Evolutionary conservation across 1,139 yeast genomes (phyloP).

Genomic region (Debaryomycetaceae sp.): DNA sequence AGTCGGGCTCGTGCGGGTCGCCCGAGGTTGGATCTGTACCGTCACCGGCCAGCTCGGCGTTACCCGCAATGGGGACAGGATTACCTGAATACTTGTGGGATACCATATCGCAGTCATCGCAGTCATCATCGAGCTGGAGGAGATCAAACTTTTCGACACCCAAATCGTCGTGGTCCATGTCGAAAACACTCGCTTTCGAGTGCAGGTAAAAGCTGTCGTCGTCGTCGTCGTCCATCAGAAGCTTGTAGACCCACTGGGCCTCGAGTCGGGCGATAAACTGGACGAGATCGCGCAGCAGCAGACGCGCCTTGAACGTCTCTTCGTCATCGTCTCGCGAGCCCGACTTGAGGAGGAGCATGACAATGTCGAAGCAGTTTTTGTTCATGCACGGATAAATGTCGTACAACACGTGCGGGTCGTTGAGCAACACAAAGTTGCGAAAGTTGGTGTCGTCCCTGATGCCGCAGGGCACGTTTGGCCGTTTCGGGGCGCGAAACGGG

Average conservation of each 20-base stretch:
- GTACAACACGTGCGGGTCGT: conserved; percentile 24
- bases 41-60: neutral
- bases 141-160: conserved; percentile 5
- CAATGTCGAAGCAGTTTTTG: conserved; percentile 21
- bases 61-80: conserved; percentile 1
- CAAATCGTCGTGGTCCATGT: conserved; percentile 21
- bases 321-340: conserved; percentile 25
- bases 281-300: conserved; percentile 18
- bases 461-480: conserved; percentile 6
- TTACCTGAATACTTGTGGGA: neutral
- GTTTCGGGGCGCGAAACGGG: conserved; percentile 22
- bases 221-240: conserved; percentile 26
- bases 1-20: too few relatives aligned
- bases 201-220: conserved; percentile 2
- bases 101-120: conserved; percentile 2
- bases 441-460: conserved; percentile 24
- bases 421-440: conserved; percentile 24
- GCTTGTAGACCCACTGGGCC: conserved; percentile 19
- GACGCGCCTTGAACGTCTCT: conserved; percentile 13
- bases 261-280: conserved; percentile 20
- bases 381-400: conserved; percentile 35
- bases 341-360: conserved; percentile 22
- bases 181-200: conserved; percentile 9
- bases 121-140: conserved; percentile 5
- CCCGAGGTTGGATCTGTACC: neutral